Base-by-base conservation (phyloP, 1,284 basidiomycete genomes). In the Tylopilus sp. region DNA sequence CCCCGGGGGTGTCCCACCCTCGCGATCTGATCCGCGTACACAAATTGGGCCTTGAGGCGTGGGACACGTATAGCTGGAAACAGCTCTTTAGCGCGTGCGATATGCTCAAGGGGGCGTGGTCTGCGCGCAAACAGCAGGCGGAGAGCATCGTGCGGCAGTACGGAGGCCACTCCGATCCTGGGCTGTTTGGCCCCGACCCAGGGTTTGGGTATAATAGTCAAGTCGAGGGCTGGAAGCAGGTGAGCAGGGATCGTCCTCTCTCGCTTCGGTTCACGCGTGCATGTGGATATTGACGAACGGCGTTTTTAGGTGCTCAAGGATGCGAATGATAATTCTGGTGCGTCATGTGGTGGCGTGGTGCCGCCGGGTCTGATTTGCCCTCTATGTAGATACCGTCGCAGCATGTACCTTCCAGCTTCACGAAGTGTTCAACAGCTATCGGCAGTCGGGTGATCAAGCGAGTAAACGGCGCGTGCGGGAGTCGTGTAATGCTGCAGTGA, bases 391-490 rank as follows among this genome's bases (percentile, higher is more conserved):
- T 57, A 75, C 76, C 6, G 69, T 79, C 15, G 70, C 73, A 5
- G 82, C 81, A 1, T 81, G 75, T 0, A 68, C 72, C 2, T 79
- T 80, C 55, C 82, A 84, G 60, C 75, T 84, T 61, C 71, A 74
- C 49, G 81, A 84, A 56, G 80, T 81, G 13, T 76, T 74, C 53
- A 57, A 71, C 15, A 77, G 75, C 10, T 84, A 84, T 59, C 72
- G 81, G 28, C 78, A 80, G 30, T 83, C 82, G 8, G 69, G 71
- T 0, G 82, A 84, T 59, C 44, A 64, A 28, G 72, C 77, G 10
- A 78, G 79, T 56, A 83, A 82, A 58, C 70, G 68, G 29, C 74
- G 79, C 18, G 82, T 84, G 13, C 73, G 79, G 21, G 78, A 84
- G 60, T 78, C 79, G 3, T 76, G 76, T 30, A 84, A 84, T 53